phyloP scores from a whole-genome alignment of 192 early-diverging fungal species.

The Diversispora eburnea region DNA sequence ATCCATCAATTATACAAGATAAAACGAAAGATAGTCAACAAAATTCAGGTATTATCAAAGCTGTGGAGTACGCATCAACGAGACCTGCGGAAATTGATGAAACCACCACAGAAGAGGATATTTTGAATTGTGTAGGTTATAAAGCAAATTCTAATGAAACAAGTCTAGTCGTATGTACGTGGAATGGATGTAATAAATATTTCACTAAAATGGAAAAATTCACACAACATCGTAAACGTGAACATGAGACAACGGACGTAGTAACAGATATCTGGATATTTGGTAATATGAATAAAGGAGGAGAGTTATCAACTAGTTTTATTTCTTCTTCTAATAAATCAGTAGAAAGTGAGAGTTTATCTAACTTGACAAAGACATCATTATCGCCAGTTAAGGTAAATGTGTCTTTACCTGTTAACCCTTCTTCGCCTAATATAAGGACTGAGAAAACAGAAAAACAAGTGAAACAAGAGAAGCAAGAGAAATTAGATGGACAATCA shows the following conservation, averaged over 20 bases:
- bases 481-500: no score
- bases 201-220: constrained; percentile 28
- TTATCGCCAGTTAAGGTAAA: not conserved
- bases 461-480: no score
- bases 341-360: not conserved
- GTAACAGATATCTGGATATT: constrained; percentile 28
- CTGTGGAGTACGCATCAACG: constrained; percentile 15
- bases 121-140: constrained; percentile 27
- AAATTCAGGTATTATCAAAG: not conserved
- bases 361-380: not conserved
- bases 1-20: not conserved
- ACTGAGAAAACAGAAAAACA: constrained; percentile 1
- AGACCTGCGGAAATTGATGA: constrained; percentile 14
- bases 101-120: constrained; percentile 23
- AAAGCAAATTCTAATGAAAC: constrained; percentile 30
- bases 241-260: constrained; percentile 26
- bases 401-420: not conserved
- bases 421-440: not conserved
- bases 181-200: constrained; percentile 27
- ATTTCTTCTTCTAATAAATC: not conserved
- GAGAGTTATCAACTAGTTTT: not conserved
- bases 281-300: constrained; percentile 30
- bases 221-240: constrained; percentile 18
- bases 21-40: constrained; percentile 2
- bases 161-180: constrained; percentile 28